Base-by-base conservation (phyloP, 2,329 filamentous ascomycete genomes). In the Diaporthe destruens region DNA sequence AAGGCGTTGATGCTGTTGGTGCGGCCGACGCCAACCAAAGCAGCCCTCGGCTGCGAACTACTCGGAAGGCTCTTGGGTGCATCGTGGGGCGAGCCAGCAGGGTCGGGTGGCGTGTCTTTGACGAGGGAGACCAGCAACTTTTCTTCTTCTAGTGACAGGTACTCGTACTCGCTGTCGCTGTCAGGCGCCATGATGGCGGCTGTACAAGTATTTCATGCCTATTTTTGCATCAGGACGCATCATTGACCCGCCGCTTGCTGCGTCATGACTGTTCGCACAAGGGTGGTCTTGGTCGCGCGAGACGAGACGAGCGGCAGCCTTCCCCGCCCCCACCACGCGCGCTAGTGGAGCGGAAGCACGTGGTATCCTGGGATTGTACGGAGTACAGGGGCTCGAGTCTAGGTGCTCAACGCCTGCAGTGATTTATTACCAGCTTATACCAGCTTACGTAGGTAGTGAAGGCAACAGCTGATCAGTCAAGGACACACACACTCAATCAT, bases 131-230 rank as follows among this genome's bases (percentile, higher is more conserved):
- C 80, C 76, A 87, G 76, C 56, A 84, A 74, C 53, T 83, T 76
- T 72, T 88, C 86, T 39, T 88, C 86, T 36, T 87, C 85, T 1
- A 79, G 75, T 3, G 85, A 84, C 55, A 87, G 80, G 75, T 87
- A 83, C 76, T 85, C 83, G 76, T 85, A 87, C 55, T 87, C 84
- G 75, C 80, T 81, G 74, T 85, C 82, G 74, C 78, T 81, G 74
- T 83, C 81, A 53, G 70, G 65, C 69, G 74, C 74, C 74, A 74
- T 72, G 11, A 65, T 32, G 72, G 74, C 72, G 57, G 44, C 61
- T 44, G 36, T 47, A 23, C 18, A n/a, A n/a, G 14, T 23, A 14
- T 59, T 36, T 73, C 73, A 74, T 73, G 32, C 71, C 73, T 51
- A 39, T 42, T 39, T 16, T 44, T 0, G 61, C 42, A 54, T 29